Evolutionary conservation across 805 yeast genomes (phyloP), one percentile per base, ranked within the genome.

Genomic region (Komagataella pseudopastoris): DNA sequence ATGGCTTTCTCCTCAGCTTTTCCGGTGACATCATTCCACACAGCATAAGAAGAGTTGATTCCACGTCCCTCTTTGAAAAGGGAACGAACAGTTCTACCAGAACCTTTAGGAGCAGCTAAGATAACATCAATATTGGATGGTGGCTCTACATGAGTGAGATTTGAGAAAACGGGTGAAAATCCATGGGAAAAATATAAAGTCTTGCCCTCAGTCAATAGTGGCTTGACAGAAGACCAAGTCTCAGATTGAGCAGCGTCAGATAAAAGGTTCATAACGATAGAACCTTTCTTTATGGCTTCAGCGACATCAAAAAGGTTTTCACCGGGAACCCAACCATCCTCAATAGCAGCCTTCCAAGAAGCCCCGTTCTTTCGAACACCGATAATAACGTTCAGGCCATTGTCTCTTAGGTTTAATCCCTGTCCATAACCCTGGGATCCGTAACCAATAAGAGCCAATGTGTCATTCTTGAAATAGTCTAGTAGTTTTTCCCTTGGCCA

Each of bases 341-440:
- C 99, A 63, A 88, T 76, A 67, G 99, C 99, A 62, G 96, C 96
- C 78, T 91, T 91, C 99, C 99, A 93, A 54, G 98, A 93, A 60
- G 96, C 93, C 80, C 99, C 99, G 69, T 88, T 74, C 81, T 93
- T 88, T 76, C 99, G 83, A 65, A 93, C 99, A 83, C 99, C 99
- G 62, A 93, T 78, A 70, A 93, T 87, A 63, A 91, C 99, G 72
- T 91, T 91, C 68, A 93, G 74, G 74, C 99, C 99, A 67, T 93
- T 91, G 81, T 93, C 99, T 78, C 99, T 88, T 78, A 95, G 77
- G 89, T 93, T 93, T 64, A 93, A 83, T 75, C 97, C 98, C 80
- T 93, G 99, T 71, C 99, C 99, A 81, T 93, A 91, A 80, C 99
- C 99, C 78, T 93, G 99, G 60, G 99, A 91, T 70, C 99, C 99